Base-by-base conservation (phyloP, 108 stramenopile species). In the Schizochytrium sp. region DNA sequence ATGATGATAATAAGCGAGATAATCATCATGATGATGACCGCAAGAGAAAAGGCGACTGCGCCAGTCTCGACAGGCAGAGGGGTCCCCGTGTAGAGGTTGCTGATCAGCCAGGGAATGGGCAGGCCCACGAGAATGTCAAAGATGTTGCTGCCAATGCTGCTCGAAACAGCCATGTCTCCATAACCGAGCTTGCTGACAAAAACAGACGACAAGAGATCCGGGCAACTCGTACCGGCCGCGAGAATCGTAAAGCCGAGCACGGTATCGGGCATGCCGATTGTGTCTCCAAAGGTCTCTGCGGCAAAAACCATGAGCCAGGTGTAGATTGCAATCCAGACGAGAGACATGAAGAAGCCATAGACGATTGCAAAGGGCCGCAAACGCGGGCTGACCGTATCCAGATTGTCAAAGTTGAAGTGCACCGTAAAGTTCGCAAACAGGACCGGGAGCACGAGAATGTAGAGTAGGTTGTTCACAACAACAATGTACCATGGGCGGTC, bases 161-260 rank as follows among this genome's bases (percentile, higher is more conserved):
- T 69, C 41, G 69, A 72, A 34, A 88, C 63, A 19, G 88, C 88
- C 88, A 88, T 88, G 88, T 88, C 88, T 19, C 88, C 88, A 18
- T 71, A 25, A 44, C 88, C 88, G 29, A 45, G 47, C 12, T 21
- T 6, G 6, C 60, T 60, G 29, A 88, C 63, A 41, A 71, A 55
- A 19, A 88, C 63, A 12, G 88, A 88, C 25, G 63, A 71, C 44
- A 88, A 71, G 25, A 71, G 63, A 47, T 93, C 92, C 45, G 94
- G 94, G 43, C 93, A 92, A 60, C 90, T 92, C 58, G 93, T 94
- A 44, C 96, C 96, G 59, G 95, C 95, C 10, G 96, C 96, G 34
- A 93, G 93, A 5, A 96, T 89, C 5, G 96, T 96, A 45, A 95
- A 91, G 8, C 96, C 96, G 87, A 96, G 91, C 16, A 96, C 89